Base-by-base conservation (phyloP, 345 rosid species). In the Pistacia integerrima region DNA sequence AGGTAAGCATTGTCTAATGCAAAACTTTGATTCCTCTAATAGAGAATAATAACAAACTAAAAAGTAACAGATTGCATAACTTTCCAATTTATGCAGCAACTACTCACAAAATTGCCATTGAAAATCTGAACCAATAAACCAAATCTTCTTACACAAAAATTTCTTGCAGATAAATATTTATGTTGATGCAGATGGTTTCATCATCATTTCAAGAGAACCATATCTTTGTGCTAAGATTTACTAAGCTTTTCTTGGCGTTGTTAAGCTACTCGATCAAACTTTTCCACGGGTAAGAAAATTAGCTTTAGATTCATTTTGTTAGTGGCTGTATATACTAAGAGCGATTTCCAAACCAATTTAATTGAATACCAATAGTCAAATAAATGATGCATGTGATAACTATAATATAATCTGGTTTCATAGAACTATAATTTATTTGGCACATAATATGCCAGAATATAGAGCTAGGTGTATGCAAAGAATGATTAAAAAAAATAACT, bases 231-330 rank as follows among this genome's bases (percentile, higher is more conserved):
- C 8, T 28, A 72, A 22, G 11, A 16, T 51, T 48, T 62, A 28
- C 77, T 48, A 62, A 62, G 61, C n/a, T 63, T 14, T 55, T 35
- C 70, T 41, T 62, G 13, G 38, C 51, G 44, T 25, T 75, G 72
- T 36, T 38, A 55, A 64, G 46, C 36, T 74, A 74, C 64, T 25
- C 28, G 16, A 57, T 55, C 6, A 46, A 16, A 65, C 8, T 17
- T 56, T 69, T 14, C 16, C 76, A 62, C 11, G 0, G 44, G n/a
- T 65, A 36, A 54, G 11, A 52, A 75, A 6, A 38, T 72, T 72
- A 1, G 14, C 25, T 49, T 56, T 11, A 16, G 17, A 66, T 22
- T 10, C 44, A 36, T 25, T 56, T 30, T 0, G 70, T 41, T 16
- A 22, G 66, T 22, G 69, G 48, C 35, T 51, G 46, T 8, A 64